Evolutionary conservation across 2,329 filamentous ascomycete species (phyloP).

Genomic region (Plenodomus biglobosus): DNA sequence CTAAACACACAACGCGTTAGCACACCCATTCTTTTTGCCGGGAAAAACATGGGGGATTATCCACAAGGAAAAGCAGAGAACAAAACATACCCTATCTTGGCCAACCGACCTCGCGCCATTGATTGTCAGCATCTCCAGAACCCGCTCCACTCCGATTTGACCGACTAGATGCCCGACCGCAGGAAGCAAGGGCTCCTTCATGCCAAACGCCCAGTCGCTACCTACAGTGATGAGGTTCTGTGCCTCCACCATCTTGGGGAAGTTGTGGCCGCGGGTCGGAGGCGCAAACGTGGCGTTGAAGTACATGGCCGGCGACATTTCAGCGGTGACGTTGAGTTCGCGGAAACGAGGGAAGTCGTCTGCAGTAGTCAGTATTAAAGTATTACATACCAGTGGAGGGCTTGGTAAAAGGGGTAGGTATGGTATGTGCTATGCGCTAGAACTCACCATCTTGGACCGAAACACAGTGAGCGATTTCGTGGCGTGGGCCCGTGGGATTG

Average conservation of each 20-base stretch:
- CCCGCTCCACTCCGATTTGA: too few species aligned
- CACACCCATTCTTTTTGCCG: too few species aligned
- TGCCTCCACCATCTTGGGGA: conserved; percentile 26
- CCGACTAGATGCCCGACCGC: conserved; percentile 4
- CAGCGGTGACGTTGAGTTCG: conserved; percentile 36
- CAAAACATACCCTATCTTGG: too few species aligned
- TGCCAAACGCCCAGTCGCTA: conserved; percentile 25
- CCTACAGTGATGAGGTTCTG: conserved; percentile 37
- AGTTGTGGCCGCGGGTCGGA: conserved; percentile 2
- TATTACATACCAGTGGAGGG: too few species aligned
- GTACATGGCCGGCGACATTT: conserved; percentile 38
- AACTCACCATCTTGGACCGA: conserved; percentile 20
- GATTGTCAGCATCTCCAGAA: conserved; percentile 25
- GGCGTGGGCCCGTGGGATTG: conserved; percentile 31
- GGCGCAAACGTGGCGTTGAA: conserved; percentile 26
- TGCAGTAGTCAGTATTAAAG: conserved; percentile 5
- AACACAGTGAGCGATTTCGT: conserved; percentile 39
- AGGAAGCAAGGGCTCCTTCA: conserved; percentile 19
- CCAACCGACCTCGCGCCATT: conserved; percentile 34
- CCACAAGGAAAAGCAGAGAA: too few species aligned
- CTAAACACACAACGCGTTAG: too few species aligned
- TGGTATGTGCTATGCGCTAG: too few species aligned
- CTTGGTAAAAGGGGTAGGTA: too few species aligned
- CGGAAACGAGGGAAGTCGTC: conserved; percentile 34
- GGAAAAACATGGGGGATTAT: too few species aligned